Evolutionary conservation across 2,329 filamentous ascomycete genomes (phyloP).

Genomic region (Huntiella abstrusa): DNA sequence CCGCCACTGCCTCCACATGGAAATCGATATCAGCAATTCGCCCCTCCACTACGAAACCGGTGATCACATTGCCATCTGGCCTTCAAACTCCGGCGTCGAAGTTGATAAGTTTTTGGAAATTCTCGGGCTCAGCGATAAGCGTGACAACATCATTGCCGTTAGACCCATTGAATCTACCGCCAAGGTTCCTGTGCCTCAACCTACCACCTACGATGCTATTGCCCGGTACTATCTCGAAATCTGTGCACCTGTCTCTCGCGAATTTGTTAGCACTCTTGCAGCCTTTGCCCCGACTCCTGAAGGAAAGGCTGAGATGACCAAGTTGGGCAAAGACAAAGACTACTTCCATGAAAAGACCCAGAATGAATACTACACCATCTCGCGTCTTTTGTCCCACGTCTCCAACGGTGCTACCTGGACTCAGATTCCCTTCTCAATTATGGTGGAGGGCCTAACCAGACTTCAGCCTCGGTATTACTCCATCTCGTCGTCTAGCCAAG

Average conservation of each 20-base stretch:
- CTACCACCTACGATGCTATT: conserved; percentile 88
- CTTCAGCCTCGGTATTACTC: conserved; percentile 98
- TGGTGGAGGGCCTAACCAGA: conserved; percentile 87
- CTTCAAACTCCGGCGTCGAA: conserved; percentile 80
- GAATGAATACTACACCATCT: conserved; percentile 72
- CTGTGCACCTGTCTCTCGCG: conserved; percentile 83
- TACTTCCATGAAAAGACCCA: conserved; percentile 80
- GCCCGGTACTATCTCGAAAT: conserved; percentile 94
- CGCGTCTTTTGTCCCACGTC: conserved; percentile 59
- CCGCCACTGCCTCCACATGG: conserved; percentile 90
- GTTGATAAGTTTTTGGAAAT: conserved; percentile 77
- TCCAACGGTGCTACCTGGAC: conserved; percentile 60
- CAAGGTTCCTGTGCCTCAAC: conserved; percentile 93
- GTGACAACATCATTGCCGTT: conserved; percentile 65
- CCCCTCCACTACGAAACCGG: conserved; percentile 89
- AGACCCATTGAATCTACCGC: conserved; percentile 87
- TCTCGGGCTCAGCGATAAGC: conserved; percentile 57
- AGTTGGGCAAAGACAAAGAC: conserved; percentile 81
- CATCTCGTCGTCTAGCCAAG: conserved; percentile 88
- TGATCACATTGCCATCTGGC: conserved; percentile 95
- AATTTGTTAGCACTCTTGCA: conserved; percentile 74
- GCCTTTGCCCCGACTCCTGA: conserved; percentile 76
- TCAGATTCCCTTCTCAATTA: conserved; percentile 76
- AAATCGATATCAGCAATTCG: conserved; percentile 76
- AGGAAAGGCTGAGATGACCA: conserved; percentile 71